These are phyloP conservation scores for Kluyveromyces siamensis DNA, from an alignment of 805 yeast genomes.

Conservation along the genomic window DNA sequence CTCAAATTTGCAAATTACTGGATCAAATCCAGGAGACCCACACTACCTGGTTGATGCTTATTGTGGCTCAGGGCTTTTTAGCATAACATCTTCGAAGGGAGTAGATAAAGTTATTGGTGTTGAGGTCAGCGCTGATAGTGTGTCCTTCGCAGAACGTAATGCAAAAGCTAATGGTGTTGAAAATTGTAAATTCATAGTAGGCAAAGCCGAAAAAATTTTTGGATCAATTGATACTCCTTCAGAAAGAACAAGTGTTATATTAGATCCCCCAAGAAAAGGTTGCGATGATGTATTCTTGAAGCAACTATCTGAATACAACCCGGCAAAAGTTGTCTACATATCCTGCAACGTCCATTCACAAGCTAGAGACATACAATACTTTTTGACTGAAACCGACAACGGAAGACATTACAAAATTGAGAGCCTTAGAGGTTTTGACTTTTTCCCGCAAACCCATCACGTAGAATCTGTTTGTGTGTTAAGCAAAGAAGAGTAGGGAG, in stretches of 20 bases:
- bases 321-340: constrained; percentile 84
- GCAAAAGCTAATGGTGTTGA: constrained; percentile 66
- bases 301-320: constrained; percentile 75
- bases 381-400: constrained; percentile 53
- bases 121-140: constrained; percentile 86
- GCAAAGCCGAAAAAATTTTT: constrained; percentile 88
- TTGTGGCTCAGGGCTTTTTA: constrained; percentile 93
- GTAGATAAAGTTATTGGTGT: constrained; percentile 89
- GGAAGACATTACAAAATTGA: constrained; percentile 64
- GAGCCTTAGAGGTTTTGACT: constrained; percentile 88
- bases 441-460: constrained; percentile 92
- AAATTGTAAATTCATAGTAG: constrained; percentile 79
- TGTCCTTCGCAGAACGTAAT: constrained; percentile 75
- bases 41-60: constrained; percentile 85
- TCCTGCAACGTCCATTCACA: constrained; percentile 97
- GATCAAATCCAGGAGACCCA: constrained; percentile 36
- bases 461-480: constrained; percentile 83
- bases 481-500: constrained; percentile 17
- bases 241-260: constrained; percentile 73
- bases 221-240: constrained; percentile 68
- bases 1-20: constrained; percentile 46
- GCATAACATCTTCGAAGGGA: constrained; percentile 72
- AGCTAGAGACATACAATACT: constrained; percentile 86
- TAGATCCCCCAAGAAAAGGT: constrained; percentile 97
- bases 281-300: constrained; percentile 82